phyloP scores from a whole-genome alignment of 805 yeast species.

The Saccharomycopsis fibuligera region DNA sequence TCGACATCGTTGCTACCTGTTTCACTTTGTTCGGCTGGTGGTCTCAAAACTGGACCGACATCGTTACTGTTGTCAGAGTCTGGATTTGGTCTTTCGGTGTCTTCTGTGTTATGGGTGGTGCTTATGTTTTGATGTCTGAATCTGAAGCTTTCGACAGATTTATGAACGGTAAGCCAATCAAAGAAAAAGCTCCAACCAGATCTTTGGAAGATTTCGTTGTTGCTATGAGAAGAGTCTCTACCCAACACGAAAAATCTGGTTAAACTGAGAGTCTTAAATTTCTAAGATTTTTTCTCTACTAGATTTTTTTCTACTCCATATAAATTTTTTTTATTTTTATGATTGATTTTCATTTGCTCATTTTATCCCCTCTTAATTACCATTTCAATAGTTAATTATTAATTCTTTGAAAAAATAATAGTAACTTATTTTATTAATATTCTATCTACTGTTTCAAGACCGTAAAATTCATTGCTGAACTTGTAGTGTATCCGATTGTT shows the following conservation, averaged over 20 bases:
- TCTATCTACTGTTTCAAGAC: too few species aligned
- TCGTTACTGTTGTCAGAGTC: constrained; percentile 88
- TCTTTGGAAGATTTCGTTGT: constrained; percentile 77
- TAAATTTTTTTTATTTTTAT: too few species aligned
- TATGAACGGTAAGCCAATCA: constrained; percentile 66
- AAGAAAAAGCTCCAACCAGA: constrained; percentile 55
- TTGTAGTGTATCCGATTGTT: too few species aligned
- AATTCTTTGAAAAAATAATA: too few species aligned
- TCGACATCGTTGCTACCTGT: constrained; percentile 87
- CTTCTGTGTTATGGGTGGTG: constrained; percentile 95
- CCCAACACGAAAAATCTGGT: constrained; percentile 79
- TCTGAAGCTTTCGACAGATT: constrained; percentile 75
- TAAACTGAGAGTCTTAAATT: too few species aligned
- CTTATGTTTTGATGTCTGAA: constrained; percentile 86
- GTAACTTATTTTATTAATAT: too few species aligned
- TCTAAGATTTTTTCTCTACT: too few species aligned
- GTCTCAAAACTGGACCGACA: constrained; percentile 96
- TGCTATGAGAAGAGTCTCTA: constrained; percentile 84
- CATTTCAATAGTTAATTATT: too few species aligned
- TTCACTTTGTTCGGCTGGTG: constrained; percentile 95
- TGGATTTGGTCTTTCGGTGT: constrained; percentile 96
- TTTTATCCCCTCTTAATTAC: too few species aligned
- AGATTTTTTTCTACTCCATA: too few species aligned
- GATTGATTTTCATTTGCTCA: too few species aligned
- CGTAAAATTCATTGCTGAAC: too few species aligned